Evolutionary conservation across 257 asterid species (phyloP).

Genomic region (Solanum bulbocastanum): DNA sequence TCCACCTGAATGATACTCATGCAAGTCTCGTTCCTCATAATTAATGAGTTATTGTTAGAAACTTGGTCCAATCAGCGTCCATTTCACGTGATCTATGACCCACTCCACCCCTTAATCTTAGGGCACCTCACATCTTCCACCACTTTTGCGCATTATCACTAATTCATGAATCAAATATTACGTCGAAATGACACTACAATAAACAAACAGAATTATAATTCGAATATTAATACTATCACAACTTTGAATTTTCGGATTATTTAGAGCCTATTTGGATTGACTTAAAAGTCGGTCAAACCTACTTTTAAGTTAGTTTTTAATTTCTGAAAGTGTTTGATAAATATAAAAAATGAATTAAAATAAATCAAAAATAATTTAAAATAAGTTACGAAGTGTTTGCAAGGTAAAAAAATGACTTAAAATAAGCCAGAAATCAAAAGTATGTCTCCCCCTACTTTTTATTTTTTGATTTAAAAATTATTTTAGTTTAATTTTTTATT

Average conservation of each 20-base stretch:
- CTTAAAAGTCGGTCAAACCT: too few relatives aligned
- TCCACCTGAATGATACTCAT: conserved; percentile 3
- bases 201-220: background rate
- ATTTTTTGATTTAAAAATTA: too few relatives aligned
- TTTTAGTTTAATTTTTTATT: too few relatives aligned
- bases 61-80: background rate
- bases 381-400: too few relatives aligned
- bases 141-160: background rate
- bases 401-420: too few relatives aligned
- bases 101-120: conserved; percentile 32
- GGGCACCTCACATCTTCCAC: conserved; percentile 16
- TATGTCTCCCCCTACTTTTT: too few relatives aligned
- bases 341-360: too few relatives aligned
- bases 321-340: too few relatives aligned
- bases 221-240: background rate
- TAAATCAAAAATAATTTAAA: too few relatives aligned
- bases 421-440: too few relatives aligned
- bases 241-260: background rate
- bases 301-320: too few relatives aligned
- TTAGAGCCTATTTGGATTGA: too few relatives aligned
- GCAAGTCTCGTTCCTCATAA: background rate
- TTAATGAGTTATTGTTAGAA: background rate
- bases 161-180: background rate
- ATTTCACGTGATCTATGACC: conserved; percentile 47
- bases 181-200: background rate